phyloP scores from a whole-genome alignment of 331 rosid species.

The Quercus phellos region DNA sequence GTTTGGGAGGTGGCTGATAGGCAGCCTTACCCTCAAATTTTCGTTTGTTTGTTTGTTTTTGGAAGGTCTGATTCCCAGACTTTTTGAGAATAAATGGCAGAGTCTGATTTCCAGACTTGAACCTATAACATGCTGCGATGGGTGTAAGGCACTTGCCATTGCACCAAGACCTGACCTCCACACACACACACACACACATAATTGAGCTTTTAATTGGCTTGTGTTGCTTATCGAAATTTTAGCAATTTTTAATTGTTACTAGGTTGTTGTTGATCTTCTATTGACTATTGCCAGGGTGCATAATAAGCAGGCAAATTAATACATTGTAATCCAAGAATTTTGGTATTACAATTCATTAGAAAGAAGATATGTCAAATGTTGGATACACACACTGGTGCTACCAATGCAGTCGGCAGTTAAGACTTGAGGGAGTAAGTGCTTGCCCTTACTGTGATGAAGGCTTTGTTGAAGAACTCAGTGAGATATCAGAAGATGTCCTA shows the following conservation, averaged over 20 bases:
- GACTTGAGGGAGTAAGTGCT: slow-evolving; percentile 32
- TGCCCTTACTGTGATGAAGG: slow-evolving; percentile 72
- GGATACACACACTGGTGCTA: slow-evolving; percentile 79
- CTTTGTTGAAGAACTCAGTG: slow-evolving; percentile 58
- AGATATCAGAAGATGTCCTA: slow-evolving; percentile 31
- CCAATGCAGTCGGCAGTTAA: slow-evolving; percentile 47
- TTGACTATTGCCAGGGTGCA: not conserved
- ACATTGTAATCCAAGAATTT: not conserved
- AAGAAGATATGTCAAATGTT: slow-evolving; percentile 50
- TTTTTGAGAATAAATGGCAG: too few species aligned
- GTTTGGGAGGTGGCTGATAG: too few species aligned
- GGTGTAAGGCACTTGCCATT: too few species aligned
- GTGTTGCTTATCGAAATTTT: not conserved
- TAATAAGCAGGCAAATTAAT: not conserved
- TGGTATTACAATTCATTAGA: not conserved
- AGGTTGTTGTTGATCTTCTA: not conserved
- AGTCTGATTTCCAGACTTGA: too few species aligned
- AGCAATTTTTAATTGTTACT: not conserved
- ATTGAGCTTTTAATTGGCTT: not conserved
- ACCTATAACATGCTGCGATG: too few species aligned
- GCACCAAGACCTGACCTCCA: too few species aligned
- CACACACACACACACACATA: not conserved
- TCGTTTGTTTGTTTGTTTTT: too few species aligned
- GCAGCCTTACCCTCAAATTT: too few species aligned
- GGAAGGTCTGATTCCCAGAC: too few species aligned